These are phyloP conservation scores for Hypericum androsaemum DNA, from an alignment of 345 rosid genomes.

Conservation along the genomic window DNA sequence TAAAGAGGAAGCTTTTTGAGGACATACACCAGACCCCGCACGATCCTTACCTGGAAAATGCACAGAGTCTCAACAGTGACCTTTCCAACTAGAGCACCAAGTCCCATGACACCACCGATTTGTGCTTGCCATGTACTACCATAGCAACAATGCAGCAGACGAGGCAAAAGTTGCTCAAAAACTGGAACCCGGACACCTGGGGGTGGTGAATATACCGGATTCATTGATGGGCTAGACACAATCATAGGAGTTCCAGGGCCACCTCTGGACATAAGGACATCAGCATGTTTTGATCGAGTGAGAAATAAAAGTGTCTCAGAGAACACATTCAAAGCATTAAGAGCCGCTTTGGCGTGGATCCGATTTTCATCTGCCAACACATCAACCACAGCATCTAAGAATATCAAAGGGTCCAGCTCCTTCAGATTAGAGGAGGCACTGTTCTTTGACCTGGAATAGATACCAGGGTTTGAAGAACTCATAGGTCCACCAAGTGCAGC, in stretches of 20 bases:
- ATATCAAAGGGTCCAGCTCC: constrained; percentile 83
- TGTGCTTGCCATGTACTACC: constrained; percentile 98
- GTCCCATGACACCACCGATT: constrained; percentile 99
- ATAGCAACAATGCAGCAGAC: constrained; percentile 93
- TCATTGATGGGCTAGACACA: constrained; percentile 97
- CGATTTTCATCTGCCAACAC: constrained; percentile 90
- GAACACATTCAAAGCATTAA: constrained; percentile 66
- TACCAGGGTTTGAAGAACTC: constrained; percentile 38
- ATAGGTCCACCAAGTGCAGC: constrained; percentile 41
- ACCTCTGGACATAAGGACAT: constrained; percentile 69
- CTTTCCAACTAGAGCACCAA: constrained; percentile 93
- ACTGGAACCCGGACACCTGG: constrained; percentile 87
- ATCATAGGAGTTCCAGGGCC: constrained; percentile 95
- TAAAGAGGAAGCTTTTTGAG: constrained; percentile 84
- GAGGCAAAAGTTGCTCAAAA: constrained; percentile 95
- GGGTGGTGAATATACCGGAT: constrained; percentile 94
- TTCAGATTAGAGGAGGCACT: constrained; percentile 54
- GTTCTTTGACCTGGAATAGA: constrained; percentile 51
- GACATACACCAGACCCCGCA: constrained; percentile 82
- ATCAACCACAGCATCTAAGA: constrained; percentile 91
- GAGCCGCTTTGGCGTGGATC: constrained; percentile 86
- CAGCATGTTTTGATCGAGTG: constrained; percentile 86
- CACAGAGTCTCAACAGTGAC: constrained; percentile 92
- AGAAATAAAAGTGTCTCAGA: constrained; percentile 86
- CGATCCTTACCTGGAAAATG: constrained; percentile 79